A percentile compares a stretch with the other conserved stretches of the same genome.
Evolutionary conservation across 1,139 yeast genomes (phyloP).

Genomic region (Suhomyces wounanorum): DNA sequence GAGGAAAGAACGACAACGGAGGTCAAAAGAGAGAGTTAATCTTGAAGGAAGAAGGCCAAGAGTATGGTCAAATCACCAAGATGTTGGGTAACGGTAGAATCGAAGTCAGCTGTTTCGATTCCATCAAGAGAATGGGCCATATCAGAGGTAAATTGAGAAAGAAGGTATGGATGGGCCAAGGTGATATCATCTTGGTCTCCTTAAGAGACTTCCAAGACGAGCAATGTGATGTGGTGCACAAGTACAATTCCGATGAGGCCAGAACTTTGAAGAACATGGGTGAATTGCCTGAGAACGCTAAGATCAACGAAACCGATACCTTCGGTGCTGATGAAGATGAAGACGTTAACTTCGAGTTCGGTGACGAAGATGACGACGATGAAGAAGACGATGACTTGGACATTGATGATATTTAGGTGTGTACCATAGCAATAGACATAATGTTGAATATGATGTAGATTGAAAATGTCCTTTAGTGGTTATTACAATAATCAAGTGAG

Average conservation of each 20-base stretch:
- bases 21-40: constrained; percentile 93
- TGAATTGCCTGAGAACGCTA: constrained; percentile 94
- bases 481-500: no score
- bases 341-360: constrained; percentile 98
- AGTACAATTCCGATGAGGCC: constrained; percentile 97
- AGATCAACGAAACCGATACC: constrained; percentile 96
- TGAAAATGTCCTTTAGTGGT: no score
- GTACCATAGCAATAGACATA: constrained; percentile 1
- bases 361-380: constrained; percentile 85
- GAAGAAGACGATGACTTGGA: constrained; percentile 70
- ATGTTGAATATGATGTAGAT: background rate
- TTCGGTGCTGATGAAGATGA: constrained; percentile 97
- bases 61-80: constrained; percentile 96
- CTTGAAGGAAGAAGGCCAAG: constrained; percentile 95
- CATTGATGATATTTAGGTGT: constrained; percentile 73
- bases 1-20: constrained; percentile 95
- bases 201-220: constrained; percentile 98
- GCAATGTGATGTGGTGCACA: constrained; percentile 96
- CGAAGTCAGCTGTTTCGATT: constrained; percentile 94
- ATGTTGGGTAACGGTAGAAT: constrained; percentile 99
- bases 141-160: constrained; percentile 98
- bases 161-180: constrained; percentile 99
- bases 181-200: constrained; percentile 93
- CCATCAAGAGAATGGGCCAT: constrained; percentile 90
- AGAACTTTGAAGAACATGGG: constrained; percentile 95